Base-by-base conservation (phyloP, 2,329 filamentous ascomycete genomes). In the Cyanodermella asteris region DNA sequence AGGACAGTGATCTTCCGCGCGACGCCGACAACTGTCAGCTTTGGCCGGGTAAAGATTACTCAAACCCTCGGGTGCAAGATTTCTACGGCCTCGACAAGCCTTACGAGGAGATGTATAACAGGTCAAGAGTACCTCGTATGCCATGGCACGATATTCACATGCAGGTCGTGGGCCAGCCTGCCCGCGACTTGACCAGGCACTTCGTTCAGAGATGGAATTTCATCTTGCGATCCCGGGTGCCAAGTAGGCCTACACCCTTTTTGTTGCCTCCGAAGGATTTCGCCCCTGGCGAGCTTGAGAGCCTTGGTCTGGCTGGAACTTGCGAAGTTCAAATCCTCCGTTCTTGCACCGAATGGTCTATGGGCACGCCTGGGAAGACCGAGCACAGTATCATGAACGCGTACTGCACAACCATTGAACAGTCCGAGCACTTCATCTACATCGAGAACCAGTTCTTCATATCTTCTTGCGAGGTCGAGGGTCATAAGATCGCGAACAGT, bases 371-470 rank as follows among this genome's bases (percentile, higher is more conserved):
- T 1, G 74, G 80, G 28, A 66, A 80, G 30, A 76, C 73, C 1
- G 87, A 97, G 45, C 72, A 82, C 47, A 94, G 84, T 43, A 94
- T 97, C 43, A 82, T 91, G 61, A 87, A 74, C 34, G 84, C 87
- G 4, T 94, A 94, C 42, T 64, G 90, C 36, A 87, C 90, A 45
- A 69, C 91, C 56, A 97, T 97, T 37, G 73, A 87, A 35, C 74
- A 84, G 34, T 93, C 81, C 2, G 80, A 97, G 23, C 87, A 94
- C 46, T 91, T 93, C 40, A 78, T 94, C 25, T 94, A 97, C 49
- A 91, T 94, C 36, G 87, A 97, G 46, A 97, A 97, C 43, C 87
- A 97, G 43, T 97, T 94, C 51, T 97, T 91, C 54, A 76, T 97
- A 46, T 90, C 78, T 18, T 91, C 78, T 36, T 87, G 77, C 25